Conservation (phyloP, 805 yeast genomes). For the Metschnikowia chrysomelidarum region DNA sequence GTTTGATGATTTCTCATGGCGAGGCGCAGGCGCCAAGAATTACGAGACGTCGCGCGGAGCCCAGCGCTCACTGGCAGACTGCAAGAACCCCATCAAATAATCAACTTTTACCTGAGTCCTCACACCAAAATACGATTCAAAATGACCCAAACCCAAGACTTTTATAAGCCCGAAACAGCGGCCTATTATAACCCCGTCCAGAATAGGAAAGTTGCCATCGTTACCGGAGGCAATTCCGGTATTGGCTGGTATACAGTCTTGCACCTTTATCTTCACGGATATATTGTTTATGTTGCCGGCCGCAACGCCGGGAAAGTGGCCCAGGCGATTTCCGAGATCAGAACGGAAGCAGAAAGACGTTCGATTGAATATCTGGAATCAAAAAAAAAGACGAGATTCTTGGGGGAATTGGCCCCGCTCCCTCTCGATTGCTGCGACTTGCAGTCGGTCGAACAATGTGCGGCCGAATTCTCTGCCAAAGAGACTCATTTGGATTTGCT, state of each 20-base stretch:
- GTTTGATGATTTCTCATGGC: too few relatives aligned
- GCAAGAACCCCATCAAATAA: too few relatives aligned
- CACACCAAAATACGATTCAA: too few relatives aligned
- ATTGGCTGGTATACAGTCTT: constrained; percentile 41
- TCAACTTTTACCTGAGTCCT: too few relatives aligned
- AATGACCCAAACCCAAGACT: constrained; percentile 9
- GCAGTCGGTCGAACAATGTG: constrained; percentile 18
- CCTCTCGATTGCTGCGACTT: constrained; percentile 19
- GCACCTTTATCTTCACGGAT: constrained; percentile 42
- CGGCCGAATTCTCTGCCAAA: constrained; percentile 20
- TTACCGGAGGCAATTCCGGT: constrained; percentile 43
- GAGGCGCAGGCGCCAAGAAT: too few relatives aligned
- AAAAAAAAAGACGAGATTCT: constrained; percentile 23
- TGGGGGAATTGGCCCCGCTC: constrained; percentile 15
- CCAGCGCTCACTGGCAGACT: too few relatives aligned
- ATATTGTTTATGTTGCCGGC: constrained; percentile 35
- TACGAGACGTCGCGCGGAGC: too few relatives aligned
- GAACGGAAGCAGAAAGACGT: constrained; percentile 31
- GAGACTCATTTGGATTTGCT: constrained; percentile 33
- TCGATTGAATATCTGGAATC: constrained; percentile 23
- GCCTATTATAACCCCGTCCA: constrained; percentile 27
- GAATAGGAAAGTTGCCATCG: constrained; percentile 29
- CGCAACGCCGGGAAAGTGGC: constrained; percentile 31
- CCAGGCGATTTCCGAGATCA: constrained; percentile 33
- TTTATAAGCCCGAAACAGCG: constrained; percentile 29